A percentile compares a stretch with the other conserved stretches of the same genome.
Conservation (phyloP, 495 filamentous ascomycete genomes). For the Aspergillus taichungensis region DNA sequence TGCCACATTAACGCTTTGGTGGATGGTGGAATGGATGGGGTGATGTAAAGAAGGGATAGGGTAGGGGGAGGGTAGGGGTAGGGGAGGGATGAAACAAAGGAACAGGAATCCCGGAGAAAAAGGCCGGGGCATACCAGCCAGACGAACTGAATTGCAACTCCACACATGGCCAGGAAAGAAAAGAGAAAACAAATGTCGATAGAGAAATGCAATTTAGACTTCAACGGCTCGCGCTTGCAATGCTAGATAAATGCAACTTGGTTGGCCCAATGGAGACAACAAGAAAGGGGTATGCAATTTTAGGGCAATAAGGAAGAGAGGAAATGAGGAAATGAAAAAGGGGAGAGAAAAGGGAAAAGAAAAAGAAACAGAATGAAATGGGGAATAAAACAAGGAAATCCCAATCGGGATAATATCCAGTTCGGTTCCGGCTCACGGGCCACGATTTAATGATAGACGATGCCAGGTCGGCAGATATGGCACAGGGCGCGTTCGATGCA, state of each 20-base stretch:
- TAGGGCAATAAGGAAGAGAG: slow-evolving; percentile 21
- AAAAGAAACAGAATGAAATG: slow-evolving; percentile 1
- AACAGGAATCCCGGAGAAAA: no score
- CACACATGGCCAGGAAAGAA: slow-evolving; percentile 6
- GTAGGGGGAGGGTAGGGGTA: no score
- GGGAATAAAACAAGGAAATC: no score
- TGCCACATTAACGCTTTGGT: no score
- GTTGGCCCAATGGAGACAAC: slow-evolving; percentile 24
- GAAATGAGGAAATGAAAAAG: slow-evolving; percentile 18
- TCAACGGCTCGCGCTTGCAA: slow-evolving; percentile 44
- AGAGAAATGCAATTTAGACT: slow-evolving; percentile 32
- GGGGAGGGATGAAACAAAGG: no score
- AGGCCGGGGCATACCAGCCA: background rate
- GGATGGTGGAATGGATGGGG: no score
- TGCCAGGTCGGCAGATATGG: slow-evolving; percentile 12
- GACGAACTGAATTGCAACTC: slow-evolving; percentile 1
- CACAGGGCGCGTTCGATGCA: slow-evolving; percentile 7
- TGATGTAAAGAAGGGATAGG: no score
- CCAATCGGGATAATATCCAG: background rate
- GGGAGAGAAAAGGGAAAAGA: slow-evolving; percentile 14
- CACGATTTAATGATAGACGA: slow-evolving; percentile 8
- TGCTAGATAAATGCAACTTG: slow-evolving; percentile 41
- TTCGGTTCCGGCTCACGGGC: slow-evolving; percentile 3
- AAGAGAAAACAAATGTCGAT: slow-evolving; percentile 11
- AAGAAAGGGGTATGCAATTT: slow-evolving; percentile 40